Evolutionary conservation across 192 early-diverging fungal species (phyloP), one percentile per base, ranked within the genome.

Genomic region (Linnemannia hyalina): DNA sequence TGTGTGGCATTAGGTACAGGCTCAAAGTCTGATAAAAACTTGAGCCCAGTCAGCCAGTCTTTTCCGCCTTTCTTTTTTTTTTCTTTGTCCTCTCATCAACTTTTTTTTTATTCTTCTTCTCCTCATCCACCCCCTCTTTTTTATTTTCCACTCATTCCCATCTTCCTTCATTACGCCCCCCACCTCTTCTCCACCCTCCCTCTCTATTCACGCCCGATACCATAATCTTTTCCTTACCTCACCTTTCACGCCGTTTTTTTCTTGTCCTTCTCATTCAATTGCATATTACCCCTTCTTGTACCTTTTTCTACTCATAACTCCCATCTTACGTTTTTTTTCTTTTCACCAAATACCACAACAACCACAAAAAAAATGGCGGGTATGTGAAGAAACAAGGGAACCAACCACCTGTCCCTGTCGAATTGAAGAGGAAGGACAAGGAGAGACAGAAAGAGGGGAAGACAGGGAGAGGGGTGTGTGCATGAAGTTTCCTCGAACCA

Each of bases 161-260:
- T 60, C 75, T 22, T 79, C 36, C 32, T 63, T 78, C 42, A 18
- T 76, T 1, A 35, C 35, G 35, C 35, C 35, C 35, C 35, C 35
- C 55, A 23, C 40, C 18, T 23, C 44, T 75, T n/a, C 29, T 29
- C 38, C 35, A 38, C 57, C 57, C 55, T 35, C 41, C 6, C 47
- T 54, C 35, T 74, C 47, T 26, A 9, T 54, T 41, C 55, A 54
- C 41, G 49, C 49, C 63, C 36, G 52, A 49, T 36, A 52, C 40
- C 74, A 55, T 52, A 75, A 36, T 35, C 68, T 52, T 38, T 38
- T 78, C 18, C 20, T n/a, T 35, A 52, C 52, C 55, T 69, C 11
- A 13, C 41, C 15, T 44, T 77, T 52, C 26, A 32, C 29, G 69
- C 77, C n/a, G 55, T 70, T 52, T 71, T 70, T 52, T 71, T 47